Evolutionary conservation across 2,329 filamentous ascomycete genomes (phyloP), one percentile per base, ranked within the genome.

Genomic region (Pyrenophora tritici-repentis): DNA sequence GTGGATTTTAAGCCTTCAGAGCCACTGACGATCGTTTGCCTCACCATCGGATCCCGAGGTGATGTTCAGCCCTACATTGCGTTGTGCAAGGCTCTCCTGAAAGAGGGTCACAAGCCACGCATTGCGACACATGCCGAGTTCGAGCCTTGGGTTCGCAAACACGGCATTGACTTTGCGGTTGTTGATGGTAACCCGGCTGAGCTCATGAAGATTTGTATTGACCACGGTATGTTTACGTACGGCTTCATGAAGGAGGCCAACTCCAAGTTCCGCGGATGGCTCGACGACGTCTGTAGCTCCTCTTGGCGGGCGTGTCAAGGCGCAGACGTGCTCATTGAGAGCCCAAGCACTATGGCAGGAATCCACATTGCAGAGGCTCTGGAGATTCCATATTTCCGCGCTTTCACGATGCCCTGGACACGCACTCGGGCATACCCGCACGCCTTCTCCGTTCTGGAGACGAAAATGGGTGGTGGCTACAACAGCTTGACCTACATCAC

Each of bases 361-460:
- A 96, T 99, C 46, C 94, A 99, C 72, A 96, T 99, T 60, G 94
- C 94, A 1, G 94, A 99, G 75, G 91, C 91, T 18, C 81, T 99
- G 2, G 82, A 85, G 12, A 95, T 99, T 37, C 94, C 94, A 0
- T 99, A 99, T 73, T 97, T 97, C 78, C 86, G 94, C 48, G 93
- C 92, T 0, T 99, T 99, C 70, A 96, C 91, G 14, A 99, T 99
- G 94, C 94, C 94, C 0, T 99, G 94, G 94, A 96, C 94, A 0
- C 86, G 92, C 41, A 99, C 94, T 13, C 83, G 94, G 45, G 91
- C 93, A 0, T 99, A 99, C 65, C 94, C 94, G 2, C 94, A 99
- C 73, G 94, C 94, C 0, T 99, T 99, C 74, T 88, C 93, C 20
- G 92, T 95, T 55, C 89, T 91, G 1, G 90, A 95, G 56, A 86